Evolutionary conservation across 208 protist species (phyloP).

Genomic region (Porcisia hertigi): DNA sequence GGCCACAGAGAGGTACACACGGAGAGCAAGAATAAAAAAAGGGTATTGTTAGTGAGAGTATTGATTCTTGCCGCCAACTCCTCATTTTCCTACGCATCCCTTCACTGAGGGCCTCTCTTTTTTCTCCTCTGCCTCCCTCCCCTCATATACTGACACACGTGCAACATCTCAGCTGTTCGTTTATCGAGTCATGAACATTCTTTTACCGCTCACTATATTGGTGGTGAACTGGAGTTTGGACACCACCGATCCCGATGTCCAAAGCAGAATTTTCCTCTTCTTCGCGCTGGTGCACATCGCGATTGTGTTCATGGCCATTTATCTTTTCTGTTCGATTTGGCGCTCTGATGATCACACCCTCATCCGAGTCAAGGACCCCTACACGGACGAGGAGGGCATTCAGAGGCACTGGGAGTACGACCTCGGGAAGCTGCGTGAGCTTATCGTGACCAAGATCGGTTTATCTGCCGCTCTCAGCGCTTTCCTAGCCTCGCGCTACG

Average conservation of each 20-base stretch:
- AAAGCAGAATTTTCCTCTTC: slow-evolving; percentile 45
- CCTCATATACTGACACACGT: not conserved
- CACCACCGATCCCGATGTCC: slow-evolving; percentile 67
- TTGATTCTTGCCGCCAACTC: no score
- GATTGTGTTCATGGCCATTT: slow-evolving; percentile 39
- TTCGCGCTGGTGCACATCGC: slow-evolving; percentile 65
- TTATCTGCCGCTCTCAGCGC: slow-evolving; percentile 52
- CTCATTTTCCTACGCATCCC: no score
- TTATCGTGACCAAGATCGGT: slow-evolving; percentile 61
- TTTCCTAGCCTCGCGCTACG: slow-evolving; percentile 55
- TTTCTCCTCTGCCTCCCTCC: not conserved
- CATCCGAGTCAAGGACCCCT: slow-evolving; percentile 55
- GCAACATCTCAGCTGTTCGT: not conserved
- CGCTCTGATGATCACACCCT: slow-evolving; percentile 33
- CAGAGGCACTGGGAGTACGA: slow-evolving; percentile 75
- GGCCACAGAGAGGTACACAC: not conserved
- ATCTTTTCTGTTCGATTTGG: slow-evolving; percentile 65
- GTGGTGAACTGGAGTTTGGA: slow-evolving; percentile 85
- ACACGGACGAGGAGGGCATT: slow-evolving; percentile 47
- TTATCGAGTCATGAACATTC: slow-evolving; percentile 56
- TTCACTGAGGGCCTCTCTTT: no score
- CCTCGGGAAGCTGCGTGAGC: slow-evolving; percentile 62
- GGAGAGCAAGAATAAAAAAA: no score
- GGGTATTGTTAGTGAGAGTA: no score
- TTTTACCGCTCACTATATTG: slow-evolving; percentile 67